Base-by-base conservation (phyloP, 345 rosid genomes). In the Cardamine resedifolia region DNA sequence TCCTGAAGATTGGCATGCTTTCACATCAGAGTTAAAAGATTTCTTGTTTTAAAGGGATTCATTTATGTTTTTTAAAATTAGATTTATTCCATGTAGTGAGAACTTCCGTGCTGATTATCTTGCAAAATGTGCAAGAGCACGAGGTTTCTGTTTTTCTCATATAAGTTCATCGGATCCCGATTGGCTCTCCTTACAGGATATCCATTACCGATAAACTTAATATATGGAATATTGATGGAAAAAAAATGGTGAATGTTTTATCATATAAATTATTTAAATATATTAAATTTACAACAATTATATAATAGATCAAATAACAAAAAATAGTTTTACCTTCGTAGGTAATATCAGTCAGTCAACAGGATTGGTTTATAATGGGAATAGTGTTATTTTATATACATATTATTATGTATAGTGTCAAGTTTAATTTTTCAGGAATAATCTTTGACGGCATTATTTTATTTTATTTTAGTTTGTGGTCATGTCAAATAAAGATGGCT, bases 401-500 rank as follows among this genome's bases (percentile, higher is more conserved):
- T 36, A 10, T 21, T 49, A 49, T 6, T 51, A 38, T 21, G 23
- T 23, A 33, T 33, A 26, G 16, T 16, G 24, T 10, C 34, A 11
- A 26, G 9, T 16, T 51, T 26, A 23, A 5, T 51, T 16, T 34
- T 21, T 7, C 9, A 65, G 10, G 36, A 34, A 7, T 30, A 44
- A 30, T 11, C 0, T 55, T 55, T 57, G 5, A 6, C 20, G 57
- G n/a, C 24, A 8, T 33, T 7, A 7, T 8, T 33, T 7, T 33
- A 18, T 41, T 5, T 43, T 24, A 31, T 2, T 18, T 31, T 57
- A 57, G 33, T 18, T 10, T 27, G 36, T 53, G 38, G 57, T 6
- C 62, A 66, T 66, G 61, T 74, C 78, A 74, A 49, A 39, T 48
- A 68, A 74, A 39, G 62, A 41, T 66, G 73, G 62, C 68, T 12